Base-by-base conservation (phyloP, 148 eudicot genomes). In the Camellia lanceoleosa region DNA sequence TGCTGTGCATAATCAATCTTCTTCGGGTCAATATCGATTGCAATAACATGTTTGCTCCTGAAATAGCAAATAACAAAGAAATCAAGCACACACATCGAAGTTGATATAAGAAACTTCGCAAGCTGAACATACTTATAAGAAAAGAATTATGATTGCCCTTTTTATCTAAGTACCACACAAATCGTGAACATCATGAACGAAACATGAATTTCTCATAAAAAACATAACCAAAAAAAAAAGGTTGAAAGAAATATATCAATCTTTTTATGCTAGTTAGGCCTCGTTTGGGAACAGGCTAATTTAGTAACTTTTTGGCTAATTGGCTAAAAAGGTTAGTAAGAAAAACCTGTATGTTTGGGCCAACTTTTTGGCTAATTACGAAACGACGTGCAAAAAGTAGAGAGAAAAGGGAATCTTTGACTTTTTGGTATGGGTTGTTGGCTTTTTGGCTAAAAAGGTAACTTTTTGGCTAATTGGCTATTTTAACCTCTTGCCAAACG, bases 1-100 rank as follows among this genome's bases (percentile, higher is more conserved):
- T 93, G 90, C 65, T 77, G 82, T 16, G 99, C 97, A 81, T 87
- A 92, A 51, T 91, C 95, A 60, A 93, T 94, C 87, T 91, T 96
- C 73, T 79, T 91, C 55, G 97, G 90, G 84, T 96, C 98, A 80
- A 96, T 90, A 82, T 96, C 99, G 55, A 96, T 83, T 30, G 98
- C 99, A 76, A 91, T 84, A 66, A 96, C 94, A 82, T 91, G 91
- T 60, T 81, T 87, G 79, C 94, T 80, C 73, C 91, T 89, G 88
- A 38, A 81, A 77, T 15, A 56, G 68, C 43, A 61, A 49, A 76
- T 30, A 41, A 75, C 60, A 46, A 68, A 68, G 18, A 49, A 60
- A 59, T 69, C 62, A 77, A 62, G 60, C 64, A 18, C 18, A 59
- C 41, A n/a, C 38, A 75, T 61, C 20, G 20, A 58, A 55, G 19